Conservation (phyloP, 306 rosid species). For the Vachellia collinsii region DNA sequence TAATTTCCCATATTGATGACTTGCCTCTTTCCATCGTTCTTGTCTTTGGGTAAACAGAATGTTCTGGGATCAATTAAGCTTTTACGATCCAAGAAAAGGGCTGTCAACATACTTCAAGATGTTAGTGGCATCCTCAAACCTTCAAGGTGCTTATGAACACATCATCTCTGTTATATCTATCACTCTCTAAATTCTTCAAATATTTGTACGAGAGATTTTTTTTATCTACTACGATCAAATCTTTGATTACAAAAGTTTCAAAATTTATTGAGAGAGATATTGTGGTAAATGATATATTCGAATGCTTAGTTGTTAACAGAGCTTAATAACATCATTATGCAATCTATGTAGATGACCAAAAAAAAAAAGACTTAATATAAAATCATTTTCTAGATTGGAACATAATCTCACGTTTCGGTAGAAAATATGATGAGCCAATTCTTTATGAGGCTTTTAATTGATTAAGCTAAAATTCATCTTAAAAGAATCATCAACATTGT, state of each 20-base stretch:
- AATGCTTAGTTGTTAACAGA: background rate
- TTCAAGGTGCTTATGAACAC: constrained; percentile 42
- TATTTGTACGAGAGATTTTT: background rate
- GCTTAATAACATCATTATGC: background rate
- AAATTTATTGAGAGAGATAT: background rate
- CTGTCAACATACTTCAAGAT: constrained; percentile 55
- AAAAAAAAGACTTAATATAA: background rate
- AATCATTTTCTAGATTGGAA: background rate
- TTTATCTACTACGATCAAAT: background rate
- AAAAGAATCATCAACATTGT: constrained; percentile 3
- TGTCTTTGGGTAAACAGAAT: constrained; percentile 35
- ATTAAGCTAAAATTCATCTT: background rate
- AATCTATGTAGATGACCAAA: no score
- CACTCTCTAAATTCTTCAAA: constrained; percentile 2
- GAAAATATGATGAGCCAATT: no score
- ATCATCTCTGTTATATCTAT: background rate
- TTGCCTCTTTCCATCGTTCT: background rate
- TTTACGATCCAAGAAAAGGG: constrained; percentile 65
- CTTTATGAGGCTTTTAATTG: background rate
- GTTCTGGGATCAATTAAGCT: constrained; percentile 58
- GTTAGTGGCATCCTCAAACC: constrained; percentile 58
- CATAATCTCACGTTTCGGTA: no score
- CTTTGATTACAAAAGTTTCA: background rate
- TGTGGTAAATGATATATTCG: background rate
- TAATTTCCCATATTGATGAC: background rate